A percentile compares a stretch with the other conserved stretches of the same genome.
Evolutionary conservation across 208 protist genomes (phyloP).

Genomic region (Wallacemonas sp.): DNA sequence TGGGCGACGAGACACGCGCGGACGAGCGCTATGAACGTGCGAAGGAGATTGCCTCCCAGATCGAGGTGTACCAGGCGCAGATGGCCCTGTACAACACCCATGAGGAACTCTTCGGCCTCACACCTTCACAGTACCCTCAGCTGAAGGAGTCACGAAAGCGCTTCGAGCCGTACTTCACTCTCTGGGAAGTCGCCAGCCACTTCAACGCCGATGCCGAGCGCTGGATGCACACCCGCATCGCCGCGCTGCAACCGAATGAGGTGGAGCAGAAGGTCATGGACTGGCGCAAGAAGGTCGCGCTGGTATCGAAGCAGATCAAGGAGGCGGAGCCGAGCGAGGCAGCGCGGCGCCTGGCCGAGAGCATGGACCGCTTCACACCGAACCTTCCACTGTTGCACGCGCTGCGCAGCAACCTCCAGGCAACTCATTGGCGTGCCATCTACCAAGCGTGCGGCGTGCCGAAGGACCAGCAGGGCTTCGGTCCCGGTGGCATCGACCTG

Average conservation of each 20-base stretch:
- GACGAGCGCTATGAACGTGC: constrained; percentile 90
- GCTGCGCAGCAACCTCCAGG: constrained; percentile 92
- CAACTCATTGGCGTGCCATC: constrained; percentile 93
- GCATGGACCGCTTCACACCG: constrained; percentile 91
- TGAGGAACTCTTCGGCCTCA: constrained; percentile 87
- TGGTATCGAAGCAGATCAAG: constrained; percentile 86
- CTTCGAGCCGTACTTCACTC: constrained; percentile 88
- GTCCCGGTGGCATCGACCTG: constrained; percentile 74
- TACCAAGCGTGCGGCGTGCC: constrained; percentile 82
- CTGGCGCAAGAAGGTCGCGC: constrained; percentile 79
- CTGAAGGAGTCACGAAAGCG: constrained; percentile 82
- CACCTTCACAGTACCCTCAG: constrained; percentile 85
- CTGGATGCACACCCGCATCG: constrained; percentile 90
- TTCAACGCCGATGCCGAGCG: constrained; percentile 84
- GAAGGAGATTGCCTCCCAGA: constrained; percentile 64
- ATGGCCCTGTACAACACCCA: constrained; percentile 86
- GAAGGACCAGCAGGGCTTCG: constrained; percentile 82
- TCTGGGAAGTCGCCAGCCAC: constrained; percentile 90
- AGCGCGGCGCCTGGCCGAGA: constrained; percentile 72
- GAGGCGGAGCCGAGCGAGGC: constrained; percentile 81
- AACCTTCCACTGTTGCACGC: constrained; percentile 93
- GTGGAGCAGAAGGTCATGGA: constrained; percentile 85
- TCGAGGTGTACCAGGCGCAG: constrained; percentile 64
- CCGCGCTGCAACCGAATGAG: constrained; percentile 72
- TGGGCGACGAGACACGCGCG: constrained; percentile 80